phyloP scores from a whole-genome alignment of 1,284 basidiomycete species.

The Sporisorium scitamineum region DNA sequence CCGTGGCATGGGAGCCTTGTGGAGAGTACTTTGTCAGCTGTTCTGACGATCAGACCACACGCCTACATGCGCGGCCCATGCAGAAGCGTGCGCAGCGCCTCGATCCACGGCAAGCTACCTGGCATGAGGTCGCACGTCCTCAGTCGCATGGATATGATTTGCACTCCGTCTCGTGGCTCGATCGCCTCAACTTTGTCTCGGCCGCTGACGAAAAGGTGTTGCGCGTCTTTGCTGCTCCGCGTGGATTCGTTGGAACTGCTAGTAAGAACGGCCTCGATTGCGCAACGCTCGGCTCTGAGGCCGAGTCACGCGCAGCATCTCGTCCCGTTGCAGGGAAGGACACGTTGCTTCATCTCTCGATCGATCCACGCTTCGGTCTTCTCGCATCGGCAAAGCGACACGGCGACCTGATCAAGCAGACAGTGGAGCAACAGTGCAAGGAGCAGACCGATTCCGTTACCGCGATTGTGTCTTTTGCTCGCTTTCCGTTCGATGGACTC shows the following conservation, averaged over 20 bases:
- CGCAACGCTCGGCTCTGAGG: constrained; percentile 38
- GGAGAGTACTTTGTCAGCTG: constrained; percentile 62
- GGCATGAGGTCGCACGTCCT: constrained; percentile 68
- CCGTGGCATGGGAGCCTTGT: constrained; percentile 61
- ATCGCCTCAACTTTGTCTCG: constrained; percentile 62
- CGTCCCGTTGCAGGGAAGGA: constrained; percentile 11
- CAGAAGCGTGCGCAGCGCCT: constrained; percentile 16
- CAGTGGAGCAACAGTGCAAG: constrained; percentile 23
- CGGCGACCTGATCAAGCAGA: constrained; percentile 40
- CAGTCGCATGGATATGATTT: constrained; percentile 68
- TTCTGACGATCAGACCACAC: constrained; percentile 64
- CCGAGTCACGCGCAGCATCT: constrained; percentile 31
- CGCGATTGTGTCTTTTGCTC: constrained; percentile 32
- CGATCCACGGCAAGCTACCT: constrained; percentile 24
- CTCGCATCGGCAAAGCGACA: constrained; percentile 34
- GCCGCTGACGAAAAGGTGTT: constrained; percentile 69
- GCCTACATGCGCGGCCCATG: constrained; percentile 55
- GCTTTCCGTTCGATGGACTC: constrained; percentile 27
- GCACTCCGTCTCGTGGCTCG: constrained; percentile 60
- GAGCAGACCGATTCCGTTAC: constrained; percentile 31
- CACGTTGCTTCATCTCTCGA: constrained; percentile 19
- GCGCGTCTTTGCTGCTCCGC: constrained; percentile 64
- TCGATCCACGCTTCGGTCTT: constrained; percentile 21
- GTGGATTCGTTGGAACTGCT: constrained; percentile 58
- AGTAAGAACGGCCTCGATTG: constrained; percentile 38